These are phyloP conservation scores for Talaromyces pinophilus DNA, from an alignment of 2,329 filamentous ascomycete genomes.

Conservation along the genomic window DNA sequence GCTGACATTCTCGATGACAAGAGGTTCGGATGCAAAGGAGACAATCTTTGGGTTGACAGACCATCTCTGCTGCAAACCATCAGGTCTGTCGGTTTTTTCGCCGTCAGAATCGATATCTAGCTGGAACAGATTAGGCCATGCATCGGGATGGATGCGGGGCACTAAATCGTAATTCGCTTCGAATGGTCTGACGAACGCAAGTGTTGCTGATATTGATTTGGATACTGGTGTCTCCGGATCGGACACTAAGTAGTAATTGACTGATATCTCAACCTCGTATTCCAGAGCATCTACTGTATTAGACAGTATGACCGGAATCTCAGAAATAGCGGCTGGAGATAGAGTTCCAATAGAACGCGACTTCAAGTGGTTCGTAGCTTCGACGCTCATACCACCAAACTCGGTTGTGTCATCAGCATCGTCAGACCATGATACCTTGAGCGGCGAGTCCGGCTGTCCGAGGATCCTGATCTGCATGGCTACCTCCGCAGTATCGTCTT, in stretches of 20 bases:
- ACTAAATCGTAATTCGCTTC: constrained; percentile 88
- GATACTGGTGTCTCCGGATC: constrained; percentile 79
- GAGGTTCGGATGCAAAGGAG: constrained; percentile 70
- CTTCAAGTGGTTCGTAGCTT: constrained; percentile 34
- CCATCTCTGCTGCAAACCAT: constrained; percentile 80
- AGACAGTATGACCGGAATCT: constrained; percentile 52
- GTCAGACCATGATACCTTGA: constrained; percentile 51
- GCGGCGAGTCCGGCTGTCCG: constrained; percentile 54
- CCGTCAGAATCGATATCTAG: constrained; percentile 49
- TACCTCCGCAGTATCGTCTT: constrained; percentile 74
- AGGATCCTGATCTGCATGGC: constrained; percentile 69
- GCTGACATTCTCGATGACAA: constrained; percentile 64
- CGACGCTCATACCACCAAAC: constrained; percentile 27
- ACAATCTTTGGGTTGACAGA: constrained; percentile 68
- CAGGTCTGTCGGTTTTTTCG: constrained; percentile 37
- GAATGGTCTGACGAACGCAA: constrained; percentile 79
- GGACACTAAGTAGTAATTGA: constrained; percentile 74
- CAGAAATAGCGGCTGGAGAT: constrained; percentile 33
- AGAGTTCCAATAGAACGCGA: constrained; percentile 40
- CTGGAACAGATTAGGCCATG: constrained; percentile 87
- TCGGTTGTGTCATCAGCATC: constrained; percentile 32
- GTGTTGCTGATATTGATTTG: constrained; percentile 67
- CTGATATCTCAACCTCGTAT: constrained; percentile 71
- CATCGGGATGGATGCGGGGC: constrained; percentile 72
- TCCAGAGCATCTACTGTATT: constrained; percentile 54